phyloP scores from a whole-genome alignment of 2,329 filamentous ascomycete species.

The Nannizziopsis arthrosporioides region DNA sequence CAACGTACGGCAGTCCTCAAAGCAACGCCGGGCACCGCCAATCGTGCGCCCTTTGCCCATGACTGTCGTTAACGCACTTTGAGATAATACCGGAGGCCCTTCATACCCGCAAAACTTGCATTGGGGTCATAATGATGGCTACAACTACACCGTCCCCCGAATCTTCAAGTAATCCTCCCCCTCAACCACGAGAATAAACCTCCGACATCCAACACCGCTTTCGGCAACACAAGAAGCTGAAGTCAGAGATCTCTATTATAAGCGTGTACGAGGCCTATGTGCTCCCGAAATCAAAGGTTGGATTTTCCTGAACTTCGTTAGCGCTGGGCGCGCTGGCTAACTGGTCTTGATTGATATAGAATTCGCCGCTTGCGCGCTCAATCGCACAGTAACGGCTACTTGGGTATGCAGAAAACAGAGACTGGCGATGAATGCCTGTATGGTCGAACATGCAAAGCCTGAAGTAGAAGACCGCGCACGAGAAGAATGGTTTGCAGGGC shows the following conservation, averaged over 20 bases:
- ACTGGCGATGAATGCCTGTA: constrained; percentile 84
- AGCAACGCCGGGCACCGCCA: too few relatives aligned
- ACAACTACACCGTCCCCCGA: constrained; percentile 14
- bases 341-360: constrained; percentile 40
- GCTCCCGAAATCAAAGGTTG: constrained; percentile 65
- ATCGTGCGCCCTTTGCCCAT: too few relatives aligned
- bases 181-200: constrained; percentile 25
- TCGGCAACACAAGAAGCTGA: constrained; percentile 71
- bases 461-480: constrained; percentile 77
- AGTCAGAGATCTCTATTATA: constrained; percentile 69
- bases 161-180: constrained; percentile 16
- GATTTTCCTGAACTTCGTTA: background rate
- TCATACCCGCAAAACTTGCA: background rate
- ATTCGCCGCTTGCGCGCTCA: constrained; percentile 80
- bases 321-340: background rate
- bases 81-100: too few relatives aligned
- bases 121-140: constrained; percentile 14
- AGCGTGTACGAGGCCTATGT: constrained; percentile 64
- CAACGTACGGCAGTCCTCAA: too few relatives aligned
- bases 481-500: constrained; percentile 80
- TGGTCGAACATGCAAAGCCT: constrained; percentile 74
- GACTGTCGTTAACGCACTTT: too few relatives aligned
- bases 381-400: constrained; percentile 74
- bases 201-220: constrained; percentile 68
- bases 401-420: constrained; percentile 74